Base-by-base conservation (phyloP, 129 eudicot genomes). In the Escallonia herrerae region DNA sequence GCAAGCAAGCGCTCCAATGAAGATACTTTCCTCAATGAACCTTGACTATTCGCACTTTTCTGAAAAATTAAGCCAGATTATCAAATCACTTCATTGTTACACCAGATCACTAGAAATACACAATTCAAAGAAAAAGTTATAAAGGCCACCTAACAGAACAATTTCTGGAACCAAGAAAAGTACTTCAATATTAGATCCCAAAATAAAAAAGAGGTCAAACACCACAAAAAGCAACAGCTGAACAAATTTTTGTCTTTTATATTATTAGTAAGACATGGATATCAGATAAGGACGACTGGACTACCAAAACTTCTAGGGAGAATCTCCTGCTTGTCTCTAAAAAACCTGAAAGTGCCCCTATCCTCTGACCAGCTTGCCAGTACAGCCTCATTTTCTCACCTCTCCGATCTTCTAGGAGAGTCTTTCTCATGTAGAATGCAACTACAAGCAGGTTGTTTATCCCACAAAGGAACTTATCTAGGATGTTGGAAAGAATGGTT, bases 1-100 rank as follows among this genome's bases (percentile, higher is more conserved):
- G 76, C 74, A 69, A 88, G 79, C 57, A 93, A 69, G 6, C 75
- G 69, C 82, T 88, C 96, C 87, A 85, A 63, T 39, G 83, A 74
- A 72, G 91, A 82, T 37, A 67, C 80, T 50, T 62, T 75, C 43
- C 70, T 77, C 61, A 56, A 53, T 37, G 72, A 50, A 14, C 74
- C 80, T 78, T 72, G 86, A 40, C 77, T 61, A 37, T 38, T 73
- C 33, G 53, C 56, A 64, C 71, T 65, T 73, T 81, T 77, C 97
- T 91, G 60, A 77, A 79, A 47, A 65, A 49, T 69, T 72, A 73
- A 67, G 62, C 45, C 72, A 33, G 15, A 67, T 59, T 58, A 56
- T 46, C 52, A 66, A 33, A 47, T 15, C 40, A 53, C 37, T 13
- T 42, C 60, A 71, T 22, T 15, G 38, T 14, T 39, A n/a, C 64